These are phyloP conservation scores for Cornus kousa DNA, from an alignment of 148 eudicot species.

Conservation along the genomic window DNA sequence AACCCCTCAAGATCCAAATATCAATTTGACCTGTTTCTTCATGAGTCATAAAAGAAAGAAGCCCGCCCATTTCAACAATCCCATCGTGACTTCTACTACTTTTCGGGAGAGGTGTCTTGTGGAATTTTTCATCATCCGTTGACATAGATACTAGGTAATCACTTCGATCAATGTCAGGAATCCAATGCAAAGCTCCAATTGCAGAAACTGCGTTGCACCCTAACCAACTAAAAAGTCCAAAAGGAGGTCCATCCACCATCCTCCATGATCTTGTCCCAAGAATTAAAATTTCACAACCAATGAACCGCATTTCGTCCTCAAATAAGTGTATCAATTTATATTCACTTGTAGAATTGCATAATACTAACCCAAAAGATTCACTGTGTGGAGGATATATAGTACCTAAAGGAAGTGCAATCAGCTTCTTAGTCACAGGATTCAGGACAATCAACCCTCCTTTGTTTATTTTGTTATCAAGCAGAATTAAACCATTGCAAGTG, in stretches of 20 bases:
- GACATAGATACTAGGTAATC: conserved; percentile 42
- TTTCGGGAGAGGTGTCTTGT: conserved; percentile 34
- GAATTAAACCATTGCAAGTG: conserved; percentile 44
- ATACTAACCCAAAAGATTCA: conserved; percentile 42
- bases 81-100: conserved; percentile 24
- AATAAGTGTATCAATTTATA: conserved; percentile 56
- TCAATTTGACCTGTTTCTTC: conserved; percentile 25
- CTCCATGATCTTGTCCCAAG: conserved; percentile 42
- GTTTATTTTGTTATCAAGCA: conserved; percentile 29
- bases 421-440: conserved; percentile 53
- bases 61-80: conserved; percentile 34
- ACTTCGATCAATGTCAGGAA: conserved; percentile 27
- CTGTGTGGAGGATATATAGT: conserved; percentile 25
- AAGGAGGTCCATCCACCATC: conserved; percentile 39
- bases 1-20: conserved; percentile 43
- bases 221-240: conserved; percentile 33
- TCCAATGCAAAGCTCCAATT: conserved; percentile 51
- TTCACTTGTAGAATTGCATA: conserved; percentile 7
- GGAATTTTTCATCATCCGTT: conserved; percentile 32
- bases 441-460: conserved; percentile 31
- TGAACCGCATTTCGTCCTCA: conserved; percentile 22
- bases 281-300: conserved; percentile 42
- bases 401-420: conserved; percentile 38
- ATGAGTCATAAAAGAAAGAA: conserved; percentile 36
- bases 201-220: conserved; percentile 37